A percentile compares a stretch with the other conserved stretches of the same genome.
Conservation (phyloP, 768 basidiomycete species). For the Xanthoconium stramineum region DNA sequence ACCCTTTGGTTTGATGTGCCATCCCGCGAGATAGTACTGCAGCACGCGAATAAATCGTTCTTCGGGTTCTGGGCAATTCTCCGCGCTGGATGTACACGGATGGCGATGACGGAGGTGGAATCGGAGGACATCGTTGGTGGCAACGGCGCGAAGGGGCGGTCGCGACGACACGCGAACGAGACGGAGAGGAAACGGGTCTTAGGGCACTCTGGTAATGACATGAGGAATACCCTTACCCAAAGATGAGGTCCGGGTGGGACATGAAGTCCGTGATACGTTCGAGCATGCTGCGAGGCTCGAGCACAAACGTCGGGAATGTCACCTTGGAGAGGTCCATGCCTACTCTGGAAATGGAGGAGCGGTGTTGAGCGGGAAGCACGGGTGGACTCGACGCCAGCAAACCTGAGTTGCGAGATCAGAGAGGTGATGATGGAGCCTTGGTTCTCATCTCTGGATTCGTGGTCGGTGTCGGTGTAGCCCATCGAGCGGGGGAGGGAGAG, state of each 20-base stretch:
- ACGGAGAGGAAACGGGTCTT: conserved; percentile 11
- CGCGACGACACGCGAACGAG: background rate
- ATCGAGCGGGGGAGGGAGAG: conserved; percentile 14
- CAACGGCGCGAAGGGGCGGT: background rate
- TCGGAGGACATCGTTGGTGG: background rate
- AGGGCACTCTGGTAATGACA: conserved; percentile 21
- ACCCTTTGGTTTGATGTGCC: conserved; percentile 99
- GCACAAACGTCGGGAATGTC: conserved; percentile 90
- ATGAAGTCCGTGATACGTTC: conserved; percentile 99
- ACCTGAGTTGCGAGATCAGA: conserved; percentile 88
- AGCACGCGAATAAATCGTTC: conserved; percentile 90
- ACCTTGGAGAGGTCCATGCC: conserved; percentile 98
- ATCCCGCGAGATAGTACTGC: conserved; percentile 95
- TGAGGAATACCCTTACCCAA: conserved; percentile 62
- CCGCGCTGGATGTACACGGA: conserved; percentile 52
- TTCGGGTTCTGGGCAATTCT: conserved; percentile 74
- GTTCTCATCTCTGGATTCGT: conserved; percentile 73
- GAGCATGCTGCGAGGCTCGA: conserved; percentile 95
- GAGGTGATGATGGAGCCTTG: conserved; percentile 88
- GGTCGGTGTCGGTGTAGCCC: conserved; percentile 34
- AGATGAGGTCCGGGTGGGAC: conserved; percentile 96
- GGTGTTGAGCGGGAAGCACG: conserved; percentile 7
- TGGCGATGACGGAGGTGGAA: background rate
- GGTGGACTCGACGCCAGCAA: conserved; percentile 16
- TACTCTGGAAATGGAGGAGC: conserved; percentile 48